A percentile compares a stretch with the other conserved stretches of the same genome.
phyloP scores from a whole-genome alignment of 306 rosid species.

The Prunus mongolica region DNA sequence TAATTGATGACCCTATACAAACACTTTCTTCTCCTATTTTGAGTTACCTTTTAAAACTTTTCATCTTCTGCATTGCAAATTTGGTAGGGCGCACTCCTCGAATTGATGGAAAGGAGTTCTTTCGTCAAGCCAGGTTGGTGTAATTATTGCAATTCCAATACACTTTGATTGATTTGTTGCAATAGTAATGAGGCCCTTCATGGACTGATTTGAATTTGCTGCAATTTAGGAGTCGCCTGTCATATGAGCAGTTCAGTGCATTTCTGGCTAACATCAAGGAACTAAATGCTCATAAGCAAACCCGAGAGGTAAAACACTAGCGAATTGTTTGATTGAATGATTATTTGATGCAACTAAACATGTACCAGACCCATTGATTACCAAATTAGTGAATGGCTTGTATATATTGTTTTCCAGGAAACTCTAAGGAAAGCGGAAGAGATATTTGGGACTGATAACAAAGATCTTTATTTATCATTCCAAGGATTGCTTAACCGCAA shows the following conservation, averaged over 20 bases:
- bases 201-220: conserved; percentile 13
- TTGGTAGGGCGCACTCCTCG: conserved; percentile 79
- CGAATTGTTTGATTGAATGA: conserved; percentile 11
- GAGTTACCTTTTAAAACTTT: not conserved
- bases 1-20: not conserved
- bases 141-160: conserved; percentile 8
- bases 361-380: conserved; percentile 14
- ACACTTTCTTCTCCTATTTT: not conserved
- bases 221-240: conserved; percentile 82
- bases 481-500: conserved; percentile 92
- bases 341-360: conserved; percentile 11
- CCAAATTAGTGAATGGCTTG: conserved; percentile 13
- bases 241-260: conserved; percentile 98
- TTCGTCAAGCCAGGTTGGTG: conserved; percentile 85
- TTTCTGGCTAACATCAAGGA: conserved; percentile 95
- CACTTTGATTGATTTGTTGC: conserved; percentile 10
- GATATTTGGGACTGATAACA: conserved; percentile 93
- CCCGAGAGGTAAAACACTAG: conserved; percentile 69
- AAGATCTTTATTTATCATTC: conserved; percentile 83
- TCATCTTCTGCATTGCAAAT: conserved; percentile 8
- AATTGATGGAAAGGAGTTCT: conserved; percentile 97
- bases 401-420: conserved; percentile 51
- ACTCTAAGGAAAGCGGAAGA: conserved; percentile 95
- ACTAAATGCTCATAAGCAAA: conserved; percentile 94
- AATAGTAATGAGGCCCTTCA: conserved; percentile 19